A percentile compares a stretch with the other conserved stretches of the same genome.
Evolutionary conservation across 352 stramenopile species (phyloP).

Genomic region (Thalassiosira pacifica): DNA sequence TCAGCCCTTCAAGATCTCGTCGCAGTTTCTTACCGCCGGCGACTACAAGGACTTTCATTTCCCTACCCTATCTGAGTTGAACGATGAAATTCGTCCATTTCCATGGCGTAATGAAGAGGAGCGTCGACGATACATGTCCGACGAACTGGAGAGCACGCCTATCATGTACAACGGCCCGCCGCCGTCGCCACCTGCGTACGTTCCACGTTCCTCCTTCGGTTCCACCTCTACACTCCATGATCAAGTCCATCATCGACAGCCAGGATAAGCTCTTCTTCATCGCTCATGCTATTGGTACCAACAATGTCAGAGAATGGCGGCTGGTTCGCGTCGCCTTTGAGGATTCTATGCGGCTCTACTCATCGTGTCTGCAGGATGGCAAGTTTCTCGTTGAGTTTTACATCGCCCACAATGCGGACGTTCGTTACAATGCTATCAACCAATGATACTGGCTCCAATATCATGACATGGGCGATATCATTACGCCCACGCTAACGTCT

Average conservation of each 20-base stretch:
- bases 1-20: neutral
- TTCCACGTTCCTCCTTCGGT: neutral
- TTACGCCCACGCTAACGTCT: no score
- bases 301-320: neutral
- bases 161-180: conserved; percentile 3
- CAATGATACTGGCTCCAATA: conserved; percentile 15
- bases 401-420: neutral
- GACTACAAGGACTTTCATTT: neutral
- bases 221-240: neutral
- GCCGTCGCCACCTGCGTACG: neutral
- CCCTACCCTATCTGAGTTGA: neutral
- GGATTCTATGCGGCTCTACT: no score
- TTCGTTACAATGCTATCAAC: neutral
- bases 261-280: neutral
- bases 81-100: conserved; percentile 1
- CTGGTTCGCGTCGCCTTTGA: no score
- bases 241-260: neutral
- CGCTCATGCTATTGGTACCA: neutral
- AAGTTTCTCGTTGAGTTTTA: no score
- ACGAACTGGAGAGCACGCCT: neutral
- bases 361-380: neutral
- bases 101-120: neutral
- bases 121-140: neutral
- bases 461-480: no score
- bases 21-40: neutral